Evolutionary conservation across 2,329 filamentous ascomycete genomes (phyloP).

Genomic region (Penicillium carneum): DNA sequence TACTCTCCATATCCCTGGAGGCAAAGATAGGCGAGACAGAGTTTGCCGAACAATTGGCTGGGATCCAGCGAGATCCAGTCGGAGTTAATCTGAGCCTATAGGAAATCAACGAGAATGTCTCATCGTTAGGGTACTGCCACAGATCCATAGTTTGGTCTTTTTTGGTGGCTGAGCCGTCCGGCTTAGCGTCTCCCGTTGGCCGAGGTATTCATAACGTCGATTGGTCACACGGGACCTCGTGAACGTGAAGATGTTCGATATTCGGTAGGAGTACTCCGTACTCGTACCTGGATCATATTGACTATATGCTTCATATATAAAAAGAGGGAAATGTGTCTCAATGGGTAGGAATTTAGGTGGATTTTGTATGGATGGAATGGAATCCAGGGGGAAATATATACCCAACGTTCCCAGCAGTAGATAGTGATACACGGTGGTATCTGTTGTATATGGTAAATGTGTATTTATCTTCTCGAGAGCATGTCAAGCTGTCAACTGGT

Average conservation of each 20-base stretch:
- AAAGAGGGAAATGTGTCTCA: not conserved
- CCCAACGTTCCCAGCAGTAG: not conserved
- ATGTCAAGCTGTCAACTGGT: constrained; percentile 5
- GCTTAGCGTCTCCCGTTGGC: constrained; percentile 14
- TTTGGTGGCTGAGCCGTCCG: constrained; percentile 16
- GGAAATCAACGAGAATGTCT: constrained; percentile 5
- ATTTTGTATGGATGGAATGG: not conserved
- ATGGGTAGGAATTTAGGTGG: not conserved
- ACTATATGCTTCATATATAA: not conserved
- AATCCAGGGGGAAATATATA: not conserved
- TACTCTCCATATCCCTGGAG: not conserved
- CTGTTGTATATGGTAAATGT: no score
- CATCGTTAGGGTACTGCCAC: constrained; percentile 8
- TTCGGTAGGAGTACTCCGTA: not conserved
- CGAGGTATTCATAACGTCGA: not conserved
- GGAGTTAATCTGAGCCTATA: constrained; percentile 7
- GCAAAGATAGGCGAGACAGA: constrained; percentile 13
- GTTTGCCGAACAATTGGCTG: constrained; percentile 1
- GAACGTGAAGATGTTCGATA: not conserved
- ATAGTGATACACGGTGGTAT: no score
- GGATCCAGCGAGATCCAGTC: constrained; percentile 10
- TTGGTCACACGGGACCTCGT: constrained; percentile 7
- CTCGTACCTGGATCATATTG: not conserved
- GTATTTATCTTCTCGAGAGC: not conserved
- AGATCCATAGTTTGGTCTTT: constrained; percentile 7